Conservation (phyloP, 2,329 filamentous ascomycete genomes). For the Colletotrichum coccodes region DNA sequence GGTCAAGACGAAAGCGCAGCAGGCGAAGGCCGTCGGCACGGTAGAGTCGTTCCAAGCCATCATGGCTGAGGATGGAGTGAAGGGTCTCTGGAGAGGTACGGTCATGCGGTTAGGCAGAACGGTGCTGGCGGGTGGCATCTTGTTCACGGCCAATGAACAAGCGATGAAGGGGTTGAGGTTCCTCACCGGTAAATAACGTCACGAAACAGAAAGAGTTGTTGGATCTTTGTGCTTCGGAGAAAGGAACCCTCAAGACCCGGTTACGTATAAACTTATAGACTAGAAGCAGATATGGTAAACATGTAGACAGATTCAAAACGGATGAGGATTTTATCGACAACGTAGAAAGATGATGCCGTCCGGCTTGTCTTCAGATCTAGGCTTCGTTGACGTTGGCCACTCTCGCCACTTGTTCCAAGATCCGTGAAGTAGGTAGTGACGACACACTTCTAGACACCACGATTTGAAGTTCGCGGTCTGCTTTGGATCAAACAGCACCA, state of each 20-base stretch:
- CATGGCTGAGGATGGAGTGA: constrained; percentile 18
- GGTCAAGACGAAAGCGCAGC: constrained; percentile 22
- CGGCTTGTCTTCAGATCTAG: too few relatives aligned
- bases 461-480: constrained; percentile 10
- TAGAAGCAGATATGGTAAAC: too few relatives aligned
- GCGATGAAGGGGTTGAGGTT: constrained; percentile 15
- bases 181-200: not conserved
- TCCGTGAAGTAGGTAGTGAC: not conserved
- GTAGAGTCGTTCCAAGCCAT: constrained; percentile 13
- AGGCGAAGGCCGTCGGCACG: constrained; percentile 15
- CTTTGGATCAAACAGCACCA: not conserved
- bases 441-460: constrained; percentile 5
- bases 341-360: too few relatives aligned
- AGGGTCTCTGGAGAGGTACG: constrained; percentile 16
- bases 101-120: constrained; percentile 20
- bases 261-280: too few relatives aligned
- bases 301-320: too few relatives aligned
- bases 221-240: not conserved
- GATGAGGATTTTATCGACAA: too few relatives aligned
- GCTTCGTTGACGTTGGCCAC: too few relatives aligned
- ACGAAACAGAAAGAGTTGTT: not conserved
- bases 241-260: not conserved
- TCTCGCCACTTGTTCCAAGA: not conserved
- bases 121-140: constrained; percentile 18
- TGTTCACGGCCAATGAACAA: constrained; percentile 23